Conservation (phyloP, 371 early-diverging fungal species). For the Rhizopus stolonifer region DNA sequence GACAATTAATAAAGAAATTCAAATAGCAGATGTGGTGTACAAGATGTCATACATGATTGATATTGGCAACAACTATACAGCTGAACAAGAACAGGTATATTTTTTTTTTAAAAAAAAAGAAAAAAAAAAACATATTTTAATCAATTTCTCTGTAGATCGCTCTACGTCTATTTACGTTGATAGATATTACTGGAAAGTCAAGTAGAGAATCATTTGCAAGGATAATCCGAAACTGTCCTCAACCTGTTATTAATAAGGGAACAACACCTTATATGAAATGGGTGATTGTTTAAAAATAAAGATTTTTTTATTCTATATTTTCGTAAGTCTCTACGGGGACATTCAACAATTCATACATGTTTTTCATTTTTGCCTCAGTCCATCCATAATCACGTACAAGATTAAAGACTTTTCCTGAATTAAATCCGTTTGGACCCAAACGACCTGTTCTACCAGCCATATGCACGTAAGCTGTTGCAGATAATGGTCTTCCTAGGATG, state of each 20-base stretch:
- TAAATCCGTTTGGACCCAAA: constrained; percentile 43
- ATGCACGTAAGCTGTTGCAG: constrained; percentile 71
- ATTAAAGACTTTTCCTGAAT: constrained; percentile 59
- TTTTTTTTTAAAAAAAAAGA: background rate
- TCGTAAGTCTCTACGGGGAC: constrained; percentile 30
- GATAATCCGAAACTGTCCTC: background rate
- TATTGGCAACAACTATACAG: background rate
- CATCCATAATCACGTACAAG: constrained; percentile 51
- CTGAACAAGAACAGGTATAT: constrained; percentile 39
- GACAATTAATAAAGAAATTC: background rate
- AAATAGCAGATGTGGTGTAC: constrained; percentile 18
- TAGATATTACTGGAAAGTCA: background rate
- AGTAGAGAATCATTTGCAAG: background rate
- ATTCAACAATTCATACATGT: constrained; percentile 40
- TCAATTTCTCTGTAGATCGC: background rate
- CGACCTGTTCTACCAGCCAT: constrained; percentile 85
- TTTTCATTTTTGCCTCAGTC: constrained; percentile 33
- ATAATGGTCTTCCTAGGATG: constrained; percentile 69
- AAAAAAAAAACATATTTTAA: background rate
- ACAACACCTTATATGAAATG: background rate
- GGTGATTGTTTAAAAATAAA: background rate
- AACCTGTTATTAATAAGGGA: background rate
- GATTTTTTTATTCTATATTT: constrained; percentile 32
- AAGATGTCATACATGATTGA: constrained; percentile 15
- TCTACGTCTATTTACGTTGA: background rate